These are phyloP conservation scores for Musa balbisiana DNA, from an alignment of 202 grass and related monocot species.

Conservation along the genomic window DNA sequence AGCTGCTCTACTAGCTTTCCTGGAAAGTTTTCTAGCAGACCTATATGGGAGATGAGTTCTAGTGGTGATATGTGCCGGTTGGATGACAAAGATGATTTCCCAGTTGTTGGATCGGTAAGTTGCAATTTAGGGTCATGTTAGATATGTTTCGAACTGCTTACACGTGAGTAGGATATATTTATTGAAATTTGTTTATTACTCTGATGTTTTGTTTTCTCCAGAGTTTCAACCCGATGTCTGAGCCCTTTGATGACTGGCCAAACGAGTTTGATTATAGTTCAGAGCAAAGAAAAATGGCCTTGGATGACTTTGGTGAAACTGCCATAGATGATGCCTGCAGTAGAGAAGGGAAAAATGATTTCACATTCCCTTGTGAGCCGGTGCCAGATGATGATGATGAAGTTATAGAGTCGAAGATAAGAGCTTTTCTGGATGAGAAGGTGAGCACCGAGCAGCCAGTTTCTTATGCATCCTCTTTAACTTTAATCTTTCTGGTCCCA, in stretches of 20 bases:
- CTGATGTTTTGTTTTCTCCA: conserved; percentile 26
- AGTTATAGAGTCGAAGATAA: conserved; percentile 89
- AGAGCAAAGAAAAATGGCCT: conserved; percentile 33
- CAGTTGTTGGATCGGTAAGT: conserved; percentile 68
- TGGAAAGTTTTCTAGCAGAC: conserved; percentile 34
- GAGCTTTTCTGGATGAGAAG: conserved; percentile 92
- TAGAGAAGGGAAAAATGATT: conserved; percentile 41
- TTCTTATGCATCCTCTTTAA: conserved; percentile 6
- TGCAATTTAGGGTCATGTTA: neutral
- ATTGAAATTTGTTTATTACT: conserved; percentile 19
- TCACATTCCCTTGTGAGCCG: conserved; percentile 56
- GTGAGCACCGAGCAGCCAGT: conserved; percentile 26
- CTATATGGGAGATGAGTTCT: conserved; percentile 53
- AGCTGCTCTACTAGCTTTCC: conserved; percentile 50
- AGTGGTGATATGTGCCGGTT: conserved; percentile 71
- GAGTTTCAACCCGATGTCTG: conserved; percentile 88
- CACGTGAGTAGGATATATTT: conserved; percentile 8
- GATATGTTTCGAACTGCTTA: conserved; percentile 15
- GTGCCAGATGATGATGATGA: conserved; percentile 73
- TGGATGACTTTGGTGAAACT: conserved; percentile 37
- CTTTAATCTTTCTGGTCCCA: neutral
- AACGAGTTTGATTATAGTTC: conserved; percentile 52
- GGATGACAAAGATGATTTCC: conserved; percentile 50
- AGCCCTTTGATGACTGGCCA: conserved; percentile 78
- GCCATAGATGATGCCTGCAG: conserved; percentile 35